Evolutionary conservation across 306 rosid species (phyloP).

Genomic region (Nissolia schottii): DNA sequence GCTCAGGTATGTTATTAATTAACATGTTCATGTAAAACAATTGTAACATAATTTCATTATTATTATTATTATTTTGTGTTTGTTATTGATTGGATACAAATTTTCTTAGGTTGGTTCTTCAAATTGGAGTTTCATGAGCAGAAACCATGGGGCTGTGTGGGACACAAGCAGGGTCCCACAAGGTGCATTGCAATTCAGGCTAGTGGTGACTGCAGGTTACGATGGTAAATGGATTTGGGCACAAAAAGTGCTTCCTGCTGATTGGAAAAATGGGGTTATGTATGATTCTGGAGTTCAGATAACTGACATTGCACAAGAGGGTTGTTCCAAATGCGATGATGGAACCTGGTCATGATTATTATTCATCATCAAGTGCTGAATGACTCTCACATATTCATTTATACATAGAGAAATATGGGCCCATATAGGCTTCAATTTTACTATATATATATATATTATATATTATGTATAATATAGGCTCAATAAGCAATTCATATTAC

Average conservation of each 20-base stretch:
- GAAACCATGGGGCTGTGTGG: slow-evolving; percentile 80
- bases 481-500: neutral
- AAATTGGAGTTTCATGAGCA: slow-evolving; percentile 55
- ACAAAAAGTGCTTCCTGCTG: slow-evolving; percentile 60
- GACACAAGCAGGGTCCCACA: slow-evolving; percentile 65
- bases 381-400: neutral
- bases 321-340: slow-evolving; percentile 55
- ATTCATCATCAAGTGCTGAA: neutral
- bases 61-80: neutral
- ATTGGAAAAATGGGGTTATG: slow-evolving; percentile 51
- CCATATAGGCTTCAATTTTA: slow-evolving; percentile 8
- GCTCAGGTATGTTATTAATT: slow-evolving; percentile 68
- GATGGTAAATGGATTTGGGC: slow-evolving; percentile 85
- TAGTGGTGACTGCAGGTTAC: slow-evolving; percentile 60
- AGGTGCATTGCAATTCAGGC: slow-evolving; percentile 67
- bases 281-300: slow-evolving; percentile 74
- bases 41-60: neutral
- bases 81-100: neutral
- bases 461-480: neutral
- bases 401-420: neutral
- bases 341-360: slow-evolving; percentile 34
- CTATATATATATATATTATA: too few species aligned
- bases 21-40: neutral
- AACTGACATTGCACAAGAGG: slow-evolving; percentile 65
- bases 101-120: slow-evolving; percentile 54